Evolutionary conservation across 177 flowering plant species (phyloP).

Genomic region (Vitis hybrid): DNA sequence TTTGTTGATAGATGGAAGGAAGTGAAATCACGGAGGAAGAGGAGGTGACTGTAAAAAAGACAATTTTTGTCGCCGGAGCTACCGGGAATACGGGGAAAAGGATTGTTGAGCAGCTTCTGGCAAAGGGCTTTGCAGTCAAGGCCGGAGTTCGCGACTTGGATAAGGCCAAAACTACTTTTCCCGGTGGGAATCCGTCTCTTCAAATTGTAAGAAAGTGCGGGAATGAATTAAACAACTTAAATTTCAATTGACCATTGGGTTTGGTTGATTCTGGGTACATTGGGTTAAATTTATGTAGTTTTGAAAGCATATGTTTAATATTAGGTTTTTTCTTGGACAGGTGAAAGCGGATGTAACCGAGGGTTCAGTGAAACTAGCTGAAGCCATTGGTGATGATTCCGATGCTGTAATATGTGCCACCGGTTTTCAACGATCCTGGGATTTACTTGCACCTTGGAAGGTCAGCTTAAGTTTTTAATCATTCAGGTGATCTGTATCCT

Average conservation of each 20-base stretch:
- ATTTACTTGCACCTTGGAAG: slow-evolving; percentile 89
- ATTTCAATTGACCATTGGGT: not conserved
- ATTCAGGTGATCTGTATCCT: not conserved
- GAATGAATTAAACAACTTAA: too few species aligned
- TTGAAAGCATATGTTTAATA: not conserved
- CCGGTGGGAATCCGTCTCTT: slow-evolving; percentile 54
- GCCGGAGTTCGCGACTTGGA: slow-evolving; percentile 86
- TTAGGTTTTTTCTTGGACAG: slow-evolving; percentile 31
- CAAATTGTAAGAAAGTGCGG: slow-evolving; percentile 54
- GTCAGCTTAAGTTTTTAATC: slow-evolving; percentile 27
- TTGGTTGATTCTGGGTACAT: not conserved
- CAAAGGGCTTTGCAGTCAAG: slow-evolving; percentile 79
- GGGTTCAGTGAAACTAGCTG: slow-evolving; percentile 69
- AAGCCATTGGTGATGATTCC: slow-evolving; percentile 82
- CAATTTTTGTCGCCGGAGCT: slow-evolving; percentile 91
- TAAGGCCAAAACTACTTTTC: slow-evolving; percentile 53
- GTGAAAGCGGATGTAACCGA: slow-evolving; percentile 93
- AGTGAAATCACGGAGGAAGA: slow-evolving; percentile 43
- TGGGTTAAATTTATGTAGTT: not conserved
- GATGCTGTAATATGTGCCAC: slow-evolving; percentile 93
- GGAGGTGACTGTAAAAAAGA: slow-evolving; percentile 41
- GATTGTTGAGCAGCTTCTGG: slow-evolving; percentile 82
- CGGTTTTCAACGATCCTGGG: slow-evolving; percentile 73
- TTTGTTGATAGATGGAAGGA: slow-evolving; percentile 55
- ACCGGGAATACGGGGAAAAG: slow-evolving; percentile 88